Percentiles rank a stretch among this genome's conserved stretches.
Evolutionary conservation across 352 stramenopile species (phyloP).

Genomic region (Globisporangium perplexum): DNA sequence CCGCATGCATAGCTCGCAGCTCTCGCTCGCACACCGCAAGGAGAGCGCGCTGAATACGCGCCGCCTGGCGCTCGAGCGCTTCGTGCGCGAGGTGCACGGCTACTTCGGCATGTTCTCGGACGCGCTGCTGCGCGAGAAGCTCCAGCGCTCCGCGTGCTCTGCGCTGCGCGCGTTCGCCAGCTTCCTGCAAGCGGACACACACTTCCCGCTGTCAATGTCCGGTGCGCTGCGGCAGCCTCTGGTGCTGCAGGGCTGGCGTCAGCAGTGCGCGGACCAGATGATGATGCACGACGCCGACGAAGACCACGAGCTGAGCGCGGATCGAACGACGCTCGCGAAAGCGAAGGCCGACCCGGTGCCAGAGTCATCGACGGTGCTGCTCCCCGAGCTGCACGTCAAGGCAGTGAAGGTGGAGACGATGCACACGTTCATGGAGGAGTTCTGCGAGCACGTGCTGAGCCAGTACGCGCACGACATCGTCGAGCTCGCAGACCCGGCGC

Average conservation of each 20-base stretch:
- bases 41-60: conserved; percentile 25
- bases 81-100: conserved; percentile 33
- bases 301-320: background rate
- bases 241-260: conserved; percentile 41
- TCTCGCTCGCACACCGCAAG: conserved; percentile 18
- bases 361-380: conserved; percentile 7
- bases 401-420: conserved; percentile 58
- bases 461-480: conserved; percentile 62
- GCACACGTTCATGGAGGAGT: conserved; percentile 79
- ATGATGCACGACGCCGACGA: conserved; percentile 10
- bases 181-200: conserved; percentile 41
- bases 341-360: conserved; percentile 5
- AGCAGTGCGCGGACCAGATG: conserved; percentile 47
- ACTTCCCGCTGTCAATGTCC: conserved; percentile 30
- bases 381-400: conserved; percentile 55
- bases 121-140: conserved; percentile 28
- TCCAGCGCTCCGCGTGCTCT: conserved; percentile 28
- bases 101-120: conserved; percentile 35
- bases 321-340: conserved; percentile 4
- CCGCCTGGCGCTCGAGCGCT: conserved; percentile 29
- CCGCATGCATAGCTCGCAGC: conserved; percentile 21
- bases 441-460: conserved; percentile 56
- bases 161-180: conserved; percentile 41
- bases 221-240: conserved; percentile 36
- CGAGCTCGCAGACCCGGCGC: conserved; percentile 37